phyloP scores from a whole-genome alignment of 345 rosid species.

The Brassica incana region DNA sequence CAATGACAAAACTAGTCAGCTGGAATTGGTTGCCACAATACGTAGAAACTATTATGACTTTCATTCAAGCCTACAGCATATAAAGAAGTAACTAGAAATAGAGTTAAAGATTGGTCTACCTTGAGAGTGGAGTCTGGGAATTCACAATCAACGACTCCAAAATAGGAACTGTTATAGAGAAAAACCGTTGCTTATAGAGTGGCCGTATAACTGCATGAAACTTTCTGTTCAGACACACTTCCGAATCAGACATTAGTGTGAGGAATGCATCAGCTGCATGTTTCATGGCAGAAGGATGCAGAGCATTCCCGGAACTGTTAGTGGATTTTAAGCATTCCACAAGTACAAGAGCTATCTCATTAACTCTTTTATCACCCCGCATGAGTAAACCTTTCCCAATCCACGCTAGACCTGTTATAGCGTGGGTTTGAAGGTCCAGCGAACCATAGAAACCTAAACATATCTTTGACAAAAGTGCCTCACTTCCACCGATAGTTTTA shows the following conservation, averaged over 20 bases:
- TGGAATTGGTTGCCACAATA: slow-evolving; percentile 4
- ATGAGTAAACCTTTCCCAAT: slow-evolving; percentile 91
- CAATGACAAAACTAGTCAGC: slow-evolving; percentile 24
- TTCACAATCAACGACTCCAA: slow-evolving; percentile 60
- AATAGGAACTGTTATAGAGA: slow-evolving; percentile 66
- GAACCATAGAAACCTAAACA: slow-evolving; percentile 42
- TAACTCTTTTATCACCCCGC: slow-evolving; percentile 80
- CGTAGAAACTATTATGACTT: background rate
- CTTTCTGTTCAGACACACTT: slow-evolving; percentile 61
- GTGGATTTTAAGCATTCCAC: slow-evolving; percentile 58
- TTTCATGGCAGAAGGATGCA: slow-evolving; percentile 51
- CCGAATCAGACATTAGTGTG: slow-evolving; percentile 76
- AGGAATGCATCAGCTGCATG: slow-evolving; percentile 83
- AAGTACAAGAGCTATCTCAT: slow-evolving; percentile 56
- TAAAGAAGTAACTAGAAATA: background rate
- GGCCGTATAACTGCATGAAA: slow-evolving; percentile 77
- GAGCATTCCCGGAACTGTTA: slow-evolving; percentile 31
- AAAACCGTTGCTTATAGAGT: slow-evolving; percentile 90
- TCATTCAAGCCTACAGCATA: slow-evolving; percentile 4
- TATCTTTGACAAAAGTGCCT: slow-evolving; percentile 39
- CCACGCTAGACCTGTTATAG: slow-evolving; percentile 83
- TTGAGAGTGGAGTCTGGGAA: slow-evolving; percentile 50
- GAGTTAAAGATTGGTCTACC: slow-evolving; percentile 40
- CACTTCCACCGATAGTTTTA: slow-evolving; percentile 35
- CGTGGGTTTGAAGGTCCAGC: slow-evolving; percentile 53